These are phyloP conservation scores for Quercus cerris DNA, from an alignment of 306 rosid genomes.

Conservation along the genomic window DNA sequence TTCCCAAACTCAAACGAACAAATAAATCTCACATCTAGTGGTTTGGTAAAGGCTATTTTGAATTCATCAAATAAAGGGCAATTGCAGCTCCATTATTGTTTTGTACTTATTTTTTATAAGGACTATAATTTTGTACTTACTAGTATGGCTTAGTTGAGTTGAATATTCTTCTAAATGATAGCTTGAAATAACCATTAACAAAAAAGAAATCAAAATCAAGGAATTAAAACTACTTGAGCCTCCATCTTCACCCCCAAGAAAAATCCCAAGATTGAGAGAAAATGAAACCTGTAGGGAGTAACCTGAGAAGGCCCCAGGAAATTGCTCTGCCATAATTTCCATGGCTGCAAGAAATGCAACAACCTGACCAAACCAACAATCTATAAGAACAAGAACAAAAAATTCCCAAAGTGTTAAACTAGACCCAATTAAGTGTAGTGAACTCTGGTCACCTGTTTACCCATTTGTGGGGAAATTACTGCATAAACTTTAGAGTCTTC, in stretches of 20 bases:
- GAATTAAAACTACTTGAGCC: neutral
- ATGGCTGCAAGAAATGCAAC: constrained; percentile 98
- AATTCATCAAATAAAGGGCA: neutral
- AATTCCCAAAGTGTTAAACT: neutral
- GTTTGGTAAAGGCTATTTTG: no score
- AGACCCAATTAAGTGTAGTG: neutral
- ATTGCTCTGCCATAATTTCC: constrained; percentile 94
- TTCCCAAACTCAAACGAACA: no score
- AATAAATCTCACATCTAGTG: no score
- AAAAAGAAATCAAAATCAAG: neutral
- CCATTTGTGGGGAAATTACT: constrained; percentile 97
- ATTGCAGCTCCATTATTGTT: neutral
- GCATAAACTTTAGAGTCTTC: constrained; percentile 68
- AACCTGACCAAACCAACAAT: constrained; percentile 46
- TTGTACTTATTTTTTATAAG: neutral
- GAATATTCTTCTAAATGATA: neutral
- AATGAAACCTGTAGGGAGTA: constrained; percentile 74
- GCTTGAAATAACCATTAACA: neutral
- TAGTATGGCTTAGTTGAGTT: neutral
- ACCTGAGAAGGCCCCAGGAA: constrained; percentile 94
- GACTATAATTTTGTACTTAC: neutral
- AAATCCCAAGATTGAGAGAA: constrained; percentile 12
- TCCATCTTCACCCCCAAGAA: neutral
- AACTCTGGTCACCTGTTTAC: constrained; percentile 64
- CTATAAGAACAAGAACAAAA: constrained; percentile 24